Percentiles rank a stretch among this genome's conserved stretches.
These are phyloP conservation scores for Penicillium nordicum DNA, from an alignment of 2,329 filamentous ascomycete species.

Conservation along the genomic window DNA sequence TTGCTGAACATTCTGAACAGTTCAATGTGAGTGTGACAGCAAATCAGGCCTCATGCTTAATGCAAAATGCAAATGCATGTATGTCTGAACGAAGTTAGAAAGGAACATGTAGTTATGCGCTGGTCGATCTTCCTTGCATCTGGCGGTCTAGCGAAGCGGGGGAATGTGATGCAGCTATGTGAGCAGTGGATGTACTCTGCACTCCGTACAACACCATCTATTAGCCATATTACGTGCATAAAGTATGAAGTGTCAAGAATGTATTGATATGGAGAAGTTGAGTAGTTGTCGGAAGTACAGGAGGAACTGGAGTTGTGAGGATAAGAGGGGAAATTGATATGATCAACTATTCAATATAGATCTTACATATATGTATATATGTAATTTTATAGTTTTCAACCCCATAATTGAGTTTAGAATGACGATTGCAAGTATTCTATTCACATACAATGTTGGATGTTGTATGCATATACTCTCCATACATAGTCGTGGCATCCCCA, in stretches of 20 bases:
- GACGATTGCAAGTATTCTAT: too few relatives aligned
- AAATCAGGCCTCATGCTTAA: conserved; percentile 15
- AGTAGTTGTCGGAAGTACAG: not conserved
- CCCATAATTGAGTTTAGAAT: not conserved
- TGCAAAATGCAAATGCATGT: conserved; percentile 13
- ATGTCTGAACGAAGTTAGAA: conserved; percentile 12
- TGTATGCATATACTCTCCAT: too few relatives aligned
- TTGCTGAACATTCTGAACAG: conserved; percentile 5
- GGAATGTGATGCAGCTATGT: conserved; percentile 5
- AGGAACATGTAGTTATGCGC: conserved; percentile 10
- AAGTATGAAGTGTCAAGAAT: conserved; percentile 1
- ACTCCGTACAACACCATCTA: not conserved
- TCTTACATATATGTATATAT: not conserved
- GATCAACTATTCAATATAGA: not conserved
- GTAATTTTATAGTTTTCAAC: not conserved
- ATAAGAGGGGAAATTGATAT: not conserved
- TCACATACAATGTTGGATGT: too few relatives aligned
- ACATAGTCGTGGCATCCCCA: too few relatives aligned
- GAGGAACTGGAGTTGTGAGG: not conserved
- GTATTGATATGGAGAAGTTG: not conserved
- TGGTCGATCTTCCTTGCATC: conserved; percentile 27
- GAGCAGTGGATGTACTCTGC: not conserved
- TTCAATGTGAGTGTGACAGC: conserved; percentile 12
- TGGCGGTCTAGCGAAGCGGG: conserved; percentile 20
- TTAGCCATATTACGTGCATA: not conserved